phyloP scores from a whole-genome alignment of 257 asterid species.

The Nicotiana undulata region DNA sequence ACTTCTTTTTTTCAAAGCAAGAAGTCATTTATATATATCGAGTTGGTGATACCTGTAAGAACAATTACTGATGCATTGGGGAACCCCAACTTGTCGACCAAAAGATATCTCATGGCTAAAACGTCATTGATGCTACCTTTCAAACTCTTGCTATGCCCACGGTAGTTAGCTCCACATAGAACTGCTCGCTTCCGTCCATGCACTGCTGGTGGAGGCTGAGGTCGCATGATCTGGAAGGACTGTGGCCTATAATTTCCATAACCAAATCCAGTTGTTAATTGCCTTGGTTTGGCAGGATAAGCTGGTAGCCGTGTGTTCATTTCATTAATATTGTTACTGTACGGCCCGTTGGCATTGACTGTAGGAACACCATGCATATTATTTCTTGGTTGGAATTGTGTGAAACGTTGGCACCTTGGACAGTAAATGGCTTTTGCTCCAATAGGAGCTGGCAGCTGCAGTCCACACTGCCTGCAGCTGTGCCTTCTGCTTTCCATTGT shows the following conservation, averaged over 20 bases:
- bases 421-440: neutral
- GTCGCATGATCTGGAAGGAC: neutral
- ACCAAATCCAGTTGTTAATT: neutral
- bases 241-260: neutral
- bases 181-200: conserved; percentile 51
- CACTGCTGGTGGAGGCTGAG: conserved; percentile 13
- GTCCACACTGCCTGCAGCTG: neutral
- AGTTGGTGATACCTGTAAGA: conserved; percentile 37
- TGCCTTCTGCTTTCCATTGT: neutral
- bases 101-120: conserved; percentile 38
- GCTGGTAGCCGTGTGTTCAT: neutral
- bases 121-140: conserved; percentile 56
- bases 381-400: neutral
- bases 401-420: neutral
- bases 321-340: neutral
- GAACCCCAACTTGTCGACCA: conserved; percentile 37
- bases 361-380: neutral
- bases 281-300: neutral
- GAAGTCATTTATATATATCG: too few species aligned
- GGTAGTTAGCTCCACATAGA: conserved; percentile 56
- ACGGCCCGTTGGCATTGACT: neutral
- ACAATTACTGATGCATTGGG: conserved; percentile 48
- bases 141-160: conserved; percentile 38
- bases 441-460: neutral
- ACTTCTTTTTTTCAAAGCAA: too few species aligned